phyloP scores from a whole-genome alignment of 352 stramenopile species.

The Phytophthora citrophthora region DNA sequence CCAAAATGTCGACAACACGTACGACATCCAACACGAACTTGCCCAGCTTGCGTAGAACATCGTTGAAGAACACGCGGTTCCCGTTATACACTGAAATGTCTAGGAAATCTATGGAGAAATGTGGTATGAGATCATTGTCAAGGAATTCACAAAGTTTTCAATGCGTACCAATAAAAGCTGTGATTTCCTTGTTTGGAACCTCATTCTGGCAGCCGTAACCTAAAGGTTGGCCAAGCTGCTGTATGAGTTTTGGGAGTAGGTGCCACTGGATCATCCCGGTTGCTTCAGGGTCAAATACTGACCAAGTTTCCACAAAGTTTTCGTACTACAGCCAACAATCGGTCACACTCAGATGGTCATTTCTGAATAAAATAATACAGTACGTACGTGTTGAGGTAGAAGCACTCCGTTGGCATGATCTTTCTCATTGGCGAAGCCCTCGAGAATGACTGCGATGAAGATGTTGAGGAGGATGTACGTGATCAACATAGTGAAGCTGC shows the following conservation, averaged over 20 bases:
- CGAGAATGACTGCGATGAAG: background rate
- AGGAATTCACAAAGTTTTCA: no score
- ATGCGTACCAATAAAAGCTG: background rate
- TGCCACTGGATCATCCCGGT: no score
- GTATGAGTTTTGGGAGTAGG: background rate
- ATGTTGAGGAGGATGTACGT: background rate
- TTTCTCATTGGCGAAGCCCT: background rate
- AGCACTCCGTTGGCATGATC: background rate
- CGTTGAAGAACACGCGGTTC: background rate
- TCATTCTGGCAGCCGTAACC: background rate
- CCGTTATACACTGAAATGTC: background rate
- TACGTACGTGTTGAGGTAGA: background rate
- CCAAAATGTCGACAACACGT: constrained; percentile 13
- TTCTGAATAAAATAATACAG: background rate
- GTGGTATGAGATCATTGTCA: no score
- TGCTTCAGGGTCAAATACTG: no score
- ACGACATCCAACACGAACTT: constrained; percentile 38
- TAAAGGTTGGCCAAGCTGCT: background rate
- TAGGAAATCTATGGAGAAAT: background rate
- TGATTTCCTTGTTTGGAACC: background rate
- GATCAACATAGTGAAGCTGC: background rate
- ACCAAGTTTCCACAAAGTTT: no score
- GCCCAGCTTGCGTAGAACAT: background rate
- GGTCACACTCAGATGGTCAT: no score
- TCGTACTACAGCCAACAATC: no score